Percentiles rank a stretch among this genome's conserved stretches.
phyloP scores from a whole-genome alignment of 2,329 filamentous ascomycete species.

The Tympanopsis confertula region DNA sequence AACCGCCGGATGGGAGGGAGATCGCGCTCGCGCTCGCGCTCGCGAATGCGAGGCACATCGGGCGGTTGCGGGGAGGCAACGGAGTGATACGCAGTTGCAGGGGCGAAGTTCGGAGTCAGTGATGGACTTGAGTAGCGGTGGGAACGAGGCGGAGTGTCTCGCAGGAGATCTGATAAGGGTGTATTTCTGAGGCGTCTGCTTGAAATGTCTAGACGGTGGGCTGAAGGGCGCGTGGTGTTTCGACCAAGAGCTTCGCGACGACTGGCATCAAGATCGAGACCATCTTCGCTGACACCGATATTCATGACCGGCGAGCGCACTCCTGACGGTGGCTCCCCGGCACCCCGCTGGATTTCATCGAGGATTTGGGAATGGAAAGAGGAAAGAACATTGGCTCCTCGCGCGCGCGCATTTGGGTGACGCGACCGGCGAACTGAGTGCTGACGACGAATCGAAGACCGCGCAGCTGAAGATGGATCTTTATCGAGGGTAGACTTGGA shows the following conservation, averaged over 20 bases:
- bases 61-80: neutral
- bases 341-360: neutral
- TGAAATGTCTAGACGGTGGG: too few species aligned
- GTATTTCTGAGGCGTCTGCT: too few species aligned
- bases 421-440: neutral
- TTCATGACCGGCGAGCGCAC: neutral
- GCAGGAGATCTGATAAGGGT: too few species aligned
- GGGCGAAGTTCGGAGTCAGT: neutral
- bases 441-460: neutral
- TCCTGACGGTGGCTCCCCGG: neutral
- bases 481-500: neutral
- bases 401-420: neutral
- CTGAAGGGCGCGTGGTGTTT: neutral
- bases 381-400: neutral
- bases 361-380: neutral
- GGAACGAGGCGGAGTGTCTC: too few species aligned
- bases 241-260: too few species aligned
- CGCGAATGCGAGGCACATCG: neutral
- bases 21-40: too few species aligned
- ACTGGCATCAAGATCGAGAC: too few species aligned
- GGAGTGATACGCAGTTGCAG: neutral
- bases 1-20: too few species aligned
- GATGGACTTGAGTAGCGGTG: too few species aligned
- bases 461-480: slow-evolving; percentile 1
- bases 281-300: neutral